These are phyloP conservation scores for Beta macrorhiza DNA, from an alignment of 179 eudicot genomes.

Conservation along the genomic window DNA sequence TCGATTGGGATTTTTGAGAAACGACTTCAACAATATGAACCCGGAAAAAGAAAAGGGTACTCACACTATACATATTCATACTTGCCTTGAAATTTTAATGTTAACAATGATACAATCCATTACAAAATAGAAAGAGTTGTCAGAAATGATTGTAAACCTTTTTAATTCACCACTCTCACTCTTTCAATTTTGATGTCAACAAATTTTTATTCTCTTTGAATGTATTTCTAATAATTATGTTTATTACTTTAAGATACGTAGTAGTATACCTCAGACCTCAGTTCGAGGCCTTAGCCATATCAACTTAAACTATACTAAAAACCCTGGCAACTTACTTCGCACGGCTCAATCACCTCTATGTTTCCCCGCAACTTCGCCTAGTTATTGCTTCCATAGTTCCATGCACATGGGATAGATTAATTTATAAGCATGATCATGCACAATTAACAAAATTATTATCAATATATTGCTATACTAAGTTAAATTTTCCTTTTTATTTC, in stretches of 20 bases:
- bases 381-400: conserved; percentile 19
- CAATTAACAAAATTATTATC: background rate
- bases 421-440: background rate
- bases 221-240: background rate
- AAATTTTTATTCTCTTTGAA: background rate
- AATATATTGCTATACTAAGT: background rate
- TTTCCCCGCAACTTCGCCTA: conserved; percentile 21
- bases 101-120: no score
- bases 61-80: no score
- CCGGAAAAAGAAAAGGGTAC: no score
- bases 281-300: conserved; percentile 16
- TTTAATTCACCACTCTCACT: background rate
- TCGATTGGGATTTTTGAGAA: no score
- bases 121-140: background rate
- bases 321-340: conserved; percentile 26
- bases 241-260: conserved; percentile 2
- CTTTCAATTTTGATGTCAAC: background rate
- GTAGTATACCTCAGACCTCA: background rate
- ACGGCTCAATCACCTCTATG: conserved; percentile 22
- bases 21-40: no score
- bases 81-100: no score
- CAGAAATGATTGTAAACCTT: background rate
- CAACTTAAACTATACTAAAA: background rate
- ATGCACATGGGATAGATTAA: conserved; percentile 26
- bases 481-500: background rate